phyloP scores from a whole-genome alignment of 345 rosid genomes.

The Brassica carinata region DNA sequence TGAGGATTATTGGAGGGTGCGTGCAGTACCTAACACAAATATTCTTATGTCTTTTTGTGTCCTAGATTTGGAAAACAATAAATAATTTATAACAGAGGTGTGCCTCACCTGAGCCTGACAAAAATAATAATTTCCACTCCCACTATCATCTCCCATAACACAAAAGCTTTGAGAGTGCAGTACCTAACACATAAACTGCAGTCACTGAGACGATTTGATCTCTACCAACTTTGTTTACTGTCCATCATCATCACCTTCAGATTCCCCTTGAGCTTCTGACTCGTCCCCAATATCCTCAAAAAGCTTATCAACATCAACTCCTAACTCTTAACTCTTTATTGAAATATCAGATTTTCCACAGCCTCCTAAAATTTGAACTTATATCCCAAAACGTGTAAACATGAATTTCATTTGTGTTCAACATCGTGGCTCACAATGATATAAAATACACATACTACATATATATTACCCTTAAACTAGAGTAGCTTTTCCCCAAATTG shows the following conservation, averaged over 20 bases:
- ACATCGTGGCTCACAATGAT: not conserved
- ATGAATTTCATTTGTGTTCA: not conserved
- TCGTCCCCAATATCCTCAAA: constrained; percentile 93
- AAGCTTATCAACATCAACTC: constrained; percentile 79
- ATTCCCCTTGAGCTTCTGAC: constrained; percentile 69
- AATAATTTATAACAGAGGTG: not conserved
- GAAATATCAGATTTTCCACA: not conserved
- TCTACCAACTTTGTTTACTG: constrained; percentile 37
- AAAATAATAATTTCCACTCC: not conserved
- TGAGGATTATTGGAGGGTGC: constrained; percentile 30
- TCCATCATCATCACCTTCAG: constrained; percentile 61
- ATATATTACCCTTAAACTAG: constrained; percentile 1
- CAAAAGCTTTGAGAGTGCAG: not conserved
- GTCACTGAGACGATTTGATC: not conserved
- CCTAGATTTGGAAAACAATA: not conserved
- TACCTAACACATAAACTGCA: too few relatives aligned
- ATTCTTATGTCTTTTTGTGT: not conserved
- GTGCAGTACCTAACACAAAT: constrained; percentile 3
- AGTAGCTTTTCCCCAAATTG: constrained; percentile 1
- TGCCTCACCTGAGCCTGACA: not conserved
- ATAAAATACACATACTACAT: not conserved
- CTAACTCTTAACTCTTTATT: constrained; percentile 50
- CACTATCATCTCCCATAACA: not conserved
- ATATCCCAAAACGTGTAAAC: not conserved
- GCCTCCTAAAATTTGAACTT: too few relatives aligned